phyloP scores from a whole-genome alignment of 2,329 filamentous ascomycete species.

The Fusarium pseudocircinatum region DNA sequence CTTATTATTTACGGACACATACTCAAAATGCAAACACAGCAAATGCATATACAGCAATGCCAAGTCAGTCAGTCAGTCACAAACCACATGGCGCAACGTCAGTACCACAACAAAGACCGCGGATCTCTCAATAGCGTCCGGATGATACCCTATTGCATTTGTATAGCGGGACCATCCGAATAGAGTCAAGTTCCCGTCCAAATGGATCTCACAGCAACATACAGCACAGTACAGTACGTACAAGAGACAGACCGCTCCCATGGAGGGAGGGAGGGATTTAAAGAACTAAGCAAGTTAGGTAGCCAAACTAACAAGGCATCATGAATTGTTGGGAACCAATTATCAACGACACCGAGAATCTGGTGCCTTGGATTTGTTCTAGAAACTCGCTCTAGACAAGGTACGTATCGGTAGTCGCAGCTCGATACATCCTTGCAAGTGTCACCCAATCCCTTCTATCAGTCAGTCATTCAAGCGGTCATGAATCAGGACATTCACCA shows the following conservation, averaged over 20 bases:
- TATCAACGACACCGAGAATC: conserved; percentile 10
- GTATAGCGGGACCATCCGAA: conserved; percentile 24
- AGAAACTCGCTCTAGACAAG: conserved; percentile 10
- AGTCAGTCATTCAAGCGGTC: conserved; percentile 20
- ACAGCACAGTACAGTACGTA: neutral
- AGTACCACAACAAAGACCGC: conserved; percentile 13
- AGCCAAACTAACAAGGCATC: conserved; percentile 10
- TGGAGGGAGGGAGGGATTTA: neutral
- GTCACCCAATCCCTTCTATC: neutral
- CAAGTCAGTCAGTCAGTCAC: conserved; percentile 4
- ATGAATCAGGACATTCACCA: conserved; percentile 30
- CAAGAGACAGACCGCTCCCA: conserved; percentile 24
- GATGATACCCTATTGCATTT: conserved; percentile 21
- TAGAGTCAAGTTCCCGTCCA: conserved; percentile 11
- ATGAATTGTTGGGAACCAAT: conserved; percentile 21
- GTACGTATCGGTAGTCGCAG: conserved; percentile 26
- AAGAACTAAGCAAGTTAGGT: neutral
- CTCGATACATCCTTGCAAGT: conserved; percentile 15
- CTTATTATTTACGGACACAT: neutral
- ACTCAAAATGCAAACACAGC: neutral
- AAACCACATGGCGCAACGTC: conserved; percentile 11
- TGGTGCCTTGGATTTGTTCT: conserved; percentile 22
- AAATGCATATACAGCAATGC: neutral
- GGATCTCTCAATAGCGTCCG: conserved; percentile 15
- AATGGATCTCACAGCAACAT: conserved; percentile 18